Conservation (phyloP, 768 basidiomycete genomes). For the Pulveroboletus sp. region DNA sequence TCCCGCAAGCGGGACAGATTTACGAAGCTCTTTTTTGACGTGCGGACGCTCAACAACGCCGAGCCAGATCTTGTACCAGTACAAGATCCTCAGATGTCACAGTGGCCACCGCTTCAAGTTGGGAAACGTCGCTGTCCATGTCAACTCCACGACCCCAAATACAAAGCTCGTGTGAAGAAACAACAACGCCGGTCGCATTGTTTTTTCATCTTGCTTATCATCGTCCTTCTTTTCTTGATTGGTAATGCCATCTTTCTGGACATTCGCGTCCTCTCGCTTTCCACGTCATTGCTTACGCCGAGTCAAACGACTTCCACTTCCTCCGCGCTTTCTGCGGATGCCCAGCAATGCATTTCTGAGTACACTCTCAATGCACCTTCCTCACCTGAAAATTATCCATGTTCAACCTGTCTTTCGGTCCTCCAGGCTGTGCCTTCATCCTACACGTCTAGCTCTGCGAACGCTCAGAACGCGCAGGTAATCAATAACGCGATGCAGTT, state of each 20-base stretch:
- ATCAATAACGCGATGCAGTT: slow-evolving; percentile 43
- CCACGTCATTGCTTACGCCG: slow-evolving; percentile 9
- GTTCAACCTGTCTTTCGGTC: slow-evolving; percentile 42
- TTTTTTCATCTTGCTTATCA: slow-evolving; percentile 33
- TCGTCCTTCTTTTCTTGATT: slow-evolving; percentile 42
- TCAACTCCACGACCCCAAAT: slow-evolving; percentile 18
- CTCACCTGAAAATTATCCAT: slow-evolving; percentile 43
- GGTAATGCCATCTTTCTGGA: slow-evolving; percentile 40
- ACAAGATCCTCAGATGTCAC: slow-evolving; percentile 19
- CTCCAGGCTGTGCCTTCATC: slow-evolving; percentile 38
- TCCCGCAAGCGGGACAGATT: slow-evolving; percentile 31
- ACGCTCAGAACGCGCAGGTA: slow-evolving; percentile 32
- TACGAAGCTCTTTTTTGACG: slow-evolving; percentile 36
- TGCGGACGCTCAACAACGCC: slow-evolving; percentile 26
- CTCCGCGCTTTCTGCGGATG: slow-evolving; percentile 34
- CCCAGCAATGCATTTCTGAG: slow-evolving; percentile 45
- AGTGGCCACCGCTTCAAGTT: slow-evolving; percentile 41
- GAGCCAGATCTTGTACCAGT: slow-evolving; percentile 27
- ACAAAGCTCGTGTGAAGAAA: slow-evolving; percentile 21
- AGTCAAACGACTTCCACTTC: slow-evolving; percentile 25
- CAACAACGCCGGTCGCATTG: slow-evolving; percentile 30
- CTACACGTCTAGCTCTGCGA: slow-evolving; percentile 26
- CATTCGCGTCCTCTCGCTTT: slow-evolving; percentile 30
- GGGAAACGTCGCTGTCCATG: slow-evolving; percentile 33
- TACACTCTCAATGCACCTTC: slow-evolving; percentile 44